These are phyloP conservation scores for Rhodotorula glutinis DNA, from an alignment of 1,284 basidiomycete species.

Conservation along the genomic window DNA sequence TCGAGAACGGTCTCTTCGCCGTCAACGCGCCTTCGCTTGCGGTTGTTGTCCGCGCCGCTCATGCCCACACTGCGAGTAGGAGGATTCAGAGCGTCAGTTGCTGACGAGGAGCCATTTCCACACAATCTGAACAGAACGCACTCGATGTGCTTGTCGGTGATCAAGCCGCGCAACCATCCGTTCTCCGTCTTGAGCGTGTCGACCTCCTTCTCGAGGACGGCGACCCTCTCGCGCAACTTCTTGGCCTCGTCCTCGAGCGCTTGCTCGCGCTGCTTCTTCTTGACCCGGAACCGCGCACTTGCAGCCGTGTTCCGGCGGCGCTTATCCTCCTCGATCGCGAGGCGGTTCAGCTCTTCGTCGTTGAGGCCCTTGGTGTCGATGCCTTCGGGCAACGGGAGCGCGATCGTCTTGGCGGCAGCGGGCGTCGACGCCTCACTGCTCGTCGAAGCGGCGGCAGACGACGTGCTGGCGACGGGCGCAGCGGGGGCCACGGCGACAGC, in stretches of 20 bases:
- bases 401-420: neutral
- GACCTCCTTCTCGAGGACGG: slow-evolving; percentile 80
- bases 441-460: slow-evolving; percentile 13
- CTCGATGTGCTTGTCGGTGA: slow-evolving; percentile 57
- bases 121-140: too few relatives aligned
- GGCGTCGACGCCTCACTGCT: neutral
- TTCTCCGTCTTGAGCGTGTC: slow-evolving; percentile 88
- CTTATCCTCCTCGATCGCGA: slow-evolving; percentile 70
- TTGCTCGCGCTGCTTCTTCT: slow-evolving; percentile 97
- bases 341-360: slow-evolving; percentile 35
- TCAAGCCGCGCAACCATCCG: slow-evolving; percentile 87
- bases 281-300: slow-evolving; percentile 74
- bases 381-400: slow-evolving; percentile 19
- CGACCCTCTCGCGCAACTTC: slow-evolving; percentile 79
- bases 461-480: neutral
- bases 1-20: slow-evolving; percentile 7
- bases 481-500: neutral
- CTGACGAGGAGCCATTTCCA: too few relatives aligned
- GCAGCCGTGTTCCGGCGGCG: slow-evolving; percentile 92
- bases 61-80: slow-evolving; percentile 8
- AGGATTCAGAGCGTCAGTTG: neutral
- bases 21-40: slow-evolving; percentile 26
- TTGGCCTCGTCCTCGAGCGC: slow-evolving; percentile 85
- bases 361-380: slow-evolving; percentile 20
- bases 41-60: slow-evolving; percentile 26